These are phyloP conservation scores for Lycium barbarum DNA, from an alignment of 257 asterid species.

Conservation along the genomic window DNA sequence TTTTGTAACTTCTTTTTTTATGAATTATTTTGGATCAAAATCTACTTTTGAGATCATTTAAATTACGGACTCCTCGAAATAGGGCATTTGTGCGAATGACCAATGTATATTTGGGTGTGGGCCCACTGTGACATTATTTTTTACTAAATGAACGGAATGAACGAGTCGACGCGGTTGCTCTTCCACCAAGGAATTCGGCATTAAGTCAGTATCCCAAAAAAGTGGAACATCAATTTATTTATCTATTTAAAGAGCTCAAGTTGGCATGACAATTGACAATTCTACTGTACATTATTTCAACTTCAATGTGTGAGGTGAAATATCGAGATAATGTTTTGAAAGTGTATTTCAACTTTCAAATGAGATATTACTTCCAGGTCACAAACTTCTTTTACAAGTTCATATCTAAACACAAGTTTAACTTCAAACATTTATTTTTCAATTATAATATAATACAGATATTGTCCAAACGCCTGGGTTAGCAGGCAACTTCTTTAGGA, in stretches of 20 bases:
- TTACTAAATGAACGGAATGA: not conserved
- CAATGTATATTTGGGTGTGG: too few species aligned
- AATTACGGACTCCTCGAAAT: too few species aligned
- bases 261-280: not conserved
- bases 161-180: constrained; percentile 33
- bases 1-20: too few species aligned
- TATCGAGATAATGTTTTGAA: not conserved
- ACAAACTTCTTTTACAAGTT: not conserved
- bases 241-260: not conserved
- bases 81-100: too few species aligned
- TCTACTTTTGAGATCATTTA: too few species aligned
- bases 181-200: not conserved
- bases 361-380: not conserved
- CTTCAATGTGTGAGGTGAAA: not conserved
- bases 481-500: not conserved
- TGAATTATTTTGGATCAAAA: too few species aligned
- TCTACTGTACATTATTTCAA: not conserved
- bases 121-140: too few species aligned
- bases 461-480: not conserved
- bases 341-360: not conserved
- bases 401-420: not conserved
- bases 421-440: not conserved
- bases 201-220: not conserved
- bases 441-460: not conserved
- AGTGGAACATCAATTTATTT: not conserved